A percentile compares a stretch with the other conserved stretches of the same genome.
Conservation (phyloP, 2,329 filamentous ascomycete genomes). For the Esteya vermicola region DNA sequence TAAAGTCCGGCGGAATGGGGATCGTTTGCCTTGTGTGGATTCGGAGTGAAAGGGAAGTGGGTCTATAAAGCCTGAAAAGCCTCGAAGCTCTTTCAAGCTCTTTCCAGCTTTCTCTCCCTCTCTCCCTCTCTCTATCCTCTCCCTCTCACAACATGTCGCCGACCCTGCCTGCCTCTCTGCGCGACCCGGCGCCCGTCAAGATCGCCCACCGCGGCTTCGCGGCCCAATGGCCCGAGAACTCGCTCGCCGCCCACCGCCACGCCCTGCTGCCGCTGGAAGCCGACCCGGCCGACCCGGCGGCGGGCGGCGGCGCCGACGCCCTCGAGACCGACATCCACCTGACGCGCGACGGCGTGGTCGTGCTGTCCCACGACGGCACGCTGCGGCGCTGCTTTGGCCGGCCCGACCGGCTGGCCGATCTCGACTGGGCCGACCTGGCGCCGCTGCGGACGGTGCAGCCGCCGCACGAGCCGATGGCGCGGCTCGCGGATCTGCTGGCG, state of each 20-base stretch:
- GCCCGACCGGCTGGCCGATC: constrained; percentile 58
- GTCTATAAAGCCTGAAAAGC: no score
- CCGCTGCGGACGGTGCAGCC: constrained; percentile 51
- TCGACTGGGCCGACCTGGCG: constrained; percentile 60
- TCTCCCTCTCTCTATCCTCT: no score
- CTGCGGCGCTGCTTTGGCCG: constrained; percentile 72
- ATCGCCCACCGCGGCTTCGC: constrained; percentile 74
- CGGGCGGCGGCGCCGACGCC: constrained; percentile 42
- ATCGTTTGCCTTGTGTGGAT: no score
- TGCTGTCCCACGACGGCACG: constrained; percentile 70
- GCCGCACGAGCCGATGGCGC: constrained; percentile 54
- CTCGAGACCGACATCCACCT: constrained; percentile 84
- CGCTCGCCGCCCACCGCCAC: constrained; percentile 41
- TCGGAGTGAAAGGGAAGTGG: no score
- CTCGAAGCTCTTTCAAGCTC: no score
- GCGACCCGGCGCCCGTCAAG: constrained; percentile 49
- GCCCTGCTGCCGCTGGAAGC: constrained; percentile 9
- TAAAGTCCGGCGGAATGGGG: no score
- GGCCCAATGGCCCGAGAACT: constrained; percentile 70
- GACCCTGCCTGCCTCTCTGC: not conserved
- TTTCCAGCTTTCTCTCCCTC: no score
- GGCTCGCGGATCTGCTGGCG: constrained; percentile 58
- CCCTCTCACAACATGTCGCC: no score
- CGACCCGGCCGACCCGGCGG: not conserved
- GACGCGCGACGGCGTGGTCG: constrained; percentile 67